Base-by-base conservation (phyloP, 2,329 filamentous ascomycete genomes). In the Pseudovirgaria hyperparasitica region DNA sequence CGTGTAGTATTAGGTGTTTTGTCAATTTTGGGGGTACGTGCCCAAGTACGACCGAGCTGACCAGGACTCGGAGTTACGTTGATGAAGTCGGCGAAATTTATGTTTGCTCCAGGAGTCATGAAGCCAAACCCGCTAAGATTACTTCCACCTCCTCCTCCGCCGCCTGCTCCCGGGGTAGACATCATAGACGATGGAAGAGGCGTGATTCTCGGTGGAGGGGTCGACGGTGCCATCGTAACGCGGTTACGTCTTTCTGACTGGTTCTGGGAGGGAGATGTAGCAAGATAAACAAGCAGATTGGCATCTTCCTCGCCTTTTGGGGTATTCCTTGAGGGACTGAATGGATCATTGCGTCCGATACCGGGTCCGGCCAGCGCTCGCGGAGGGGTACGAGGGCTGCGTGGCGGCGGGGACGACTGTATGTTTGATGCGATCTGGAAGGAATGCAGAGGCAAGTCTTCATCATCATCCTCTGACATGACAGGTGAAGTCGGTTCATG, bases 61-160 rank as follows among this genome's bases (percentile, higher is more conserved):
- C 84, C 90, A 12, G 90, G 90, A 46, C 84, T 93, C 1, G 90
- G 90, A 5, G 90, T 93, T 51, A 96, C 87, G 57, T 96, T 94
- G 49, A 96, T 78, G 56, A 93, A 98, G 50, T 98, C 90, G 27
- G 85, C 74, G 58, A 96, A 92, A 59, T 96, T 92, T 55, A 96
- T 92, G 25, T 65, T 71, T 46, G 86, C 80, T 10, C 77, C 77
- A 0, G 87, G 87, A 1, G 87, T 96, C 36, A 72, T 75, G 27
- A 79, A 72, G 43, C 55, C 58, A 30, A 75, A 67, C 25, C 67
- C 65, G 23, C 77, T 54, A 43, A 74, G 78, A 20, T 47, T 45
- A 20, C 46, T 50, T 14, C 53, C 55, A 34, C 71, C 70, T 21
- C 75, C 77, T 28, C 76, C 77, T n/a, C n/a, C n/a, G n/a, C n/a